Evolutionary conservation across 2,329 filamentous ascomycete genomes (phyloP).

Genomic region (Stagonosporopsis vannaccii): DNA sequence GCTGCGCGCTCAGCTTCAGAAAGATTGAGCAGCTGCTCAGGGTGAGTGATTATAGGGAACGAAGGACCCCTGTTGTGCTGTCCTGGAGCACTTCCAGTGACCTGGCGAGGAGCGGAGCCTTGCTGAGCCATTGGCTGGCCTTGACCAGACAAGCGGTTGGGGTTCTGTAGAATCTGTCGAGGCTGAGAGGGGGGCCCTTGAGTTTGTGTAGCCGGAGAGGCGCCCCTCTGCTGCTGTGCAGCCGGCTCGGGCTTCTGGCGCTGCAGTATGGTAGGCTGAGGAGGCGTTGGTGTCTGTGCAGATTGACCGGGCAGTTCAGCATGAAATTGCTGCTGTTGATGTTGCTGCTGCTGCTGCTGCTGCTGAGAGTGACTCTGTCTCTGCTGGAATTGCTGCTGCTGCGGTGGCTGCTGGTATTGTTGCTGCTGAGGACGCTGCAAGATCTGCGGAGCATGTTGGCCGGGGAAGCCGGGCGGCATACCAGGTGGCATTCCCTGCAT

Average conservation of each 20-base stretch:
- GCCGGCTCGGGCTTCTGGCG: constrained; percentile 40
- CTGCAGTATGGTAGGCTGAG: constrained; percentile 48
- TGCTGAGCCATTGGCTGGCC: constrained; percentile 49
- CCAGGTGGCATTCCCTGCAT: constrained; percentile 15
- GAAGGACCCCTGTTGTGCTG: constrained; percentile 56
- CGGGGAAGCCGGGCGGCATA: constrained; percentile 43
- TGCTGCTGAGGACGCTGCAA: constrained; percentile 57
- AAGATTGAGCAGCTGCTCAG: constrained; percentile 76
- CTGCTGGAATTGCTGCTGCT: constrained; percentile 45
- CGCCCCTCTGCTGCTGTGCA: constrained; percentile 36
- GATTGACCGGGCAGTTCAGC: constrained; percentile 53
- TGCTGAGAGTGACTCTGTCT: constrained; percentile 29
- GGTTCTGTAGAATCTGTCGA: constrained; percentile 81
- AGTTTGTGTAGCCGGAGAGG: constrained; percentile 46
- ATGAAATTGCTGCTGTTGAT: constrained; percentile 54
- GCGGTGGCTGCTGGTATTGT: constrained; percentile 48
- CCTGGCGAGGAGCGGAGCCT: constrained; percentile 33
- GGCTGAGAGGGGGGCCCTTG: constrained; percentile 58
- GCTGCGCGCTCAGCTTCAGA: constrained; percentile 84
- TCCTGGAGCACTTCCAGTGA: constrained; percentile 37
- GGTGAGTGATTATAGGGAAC: constrained; percentile 67
- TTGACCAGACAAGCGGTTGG: constrained; percentile 66
- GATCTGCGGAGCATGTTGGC: constrained; percentile 58
- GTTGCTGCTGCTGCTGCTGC: constrained; percentile 50
- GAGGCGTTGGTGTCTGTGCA: constrained; percentile 35